phyloP scores from a whole-genome alignment of 306 rosid species.

The Purshia tridentata region DNA sequence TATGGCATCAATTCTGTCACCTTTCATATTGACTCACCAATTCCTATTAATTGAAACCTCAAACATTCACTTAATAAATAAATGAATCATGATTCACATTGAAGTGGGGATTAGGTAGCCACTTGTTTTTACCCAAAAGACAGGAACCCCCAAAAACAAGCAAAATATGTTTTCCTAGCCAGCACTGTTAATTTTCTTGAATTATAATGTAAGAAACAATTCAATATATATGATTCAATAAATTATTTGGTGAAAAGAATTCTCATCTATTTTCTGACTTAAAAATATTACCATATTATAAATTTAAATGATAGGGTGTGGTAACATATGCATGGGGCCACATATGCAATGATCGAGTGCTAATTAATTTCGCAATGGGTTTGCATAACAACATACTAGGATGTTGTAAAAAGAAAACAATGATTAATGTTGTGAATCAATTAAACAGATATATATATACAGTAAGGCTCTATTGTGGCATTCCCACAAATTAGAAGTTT shows the following conservation, averaged over 20 bases:
- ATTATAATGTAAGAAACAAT: background rate
- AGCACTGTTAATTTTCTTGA: background rate
- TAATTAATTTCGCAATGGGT: too few species aligned
- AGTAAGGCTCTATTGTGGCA: too few species aligned
- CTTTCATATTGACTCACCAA: conserved; percentile 10
- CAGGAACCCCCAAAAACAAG: background rate
- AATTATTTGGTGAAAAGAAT: background rate
- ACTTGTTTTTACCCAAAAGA: background rate
- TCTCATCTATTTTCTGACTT: background rate
- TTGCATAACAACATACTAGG: too few species aligned
- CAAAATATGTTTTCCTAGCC: background rate
- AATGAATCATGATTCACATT: background rate
- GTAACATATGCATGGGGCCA: too few species aligned
- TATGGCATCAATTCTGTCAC: conserved; percentile 38
- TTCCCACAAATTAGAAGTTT: too few species aligned
- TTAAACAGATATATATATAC: too few species aligned
- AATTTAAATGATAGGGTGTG: too few species aligned
- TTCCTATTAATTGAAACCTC: background rate
- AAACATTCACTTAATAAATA: background rate
- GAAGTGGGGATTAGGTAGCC: background rate
- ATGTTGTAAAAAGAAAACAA: too few species aligned
- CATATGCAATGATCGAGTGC: too few species aligned
- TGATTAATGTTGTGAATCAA: too few species aligned
- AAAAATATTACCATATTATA: background rate
- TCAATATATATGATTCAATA: background rate